Percentiles rank a stretch among this genome's conserved stretches.
Evolutionary conservation across 257 asterid genomes (phyloP).

Genomic region (Misopates orontium): DNA sequence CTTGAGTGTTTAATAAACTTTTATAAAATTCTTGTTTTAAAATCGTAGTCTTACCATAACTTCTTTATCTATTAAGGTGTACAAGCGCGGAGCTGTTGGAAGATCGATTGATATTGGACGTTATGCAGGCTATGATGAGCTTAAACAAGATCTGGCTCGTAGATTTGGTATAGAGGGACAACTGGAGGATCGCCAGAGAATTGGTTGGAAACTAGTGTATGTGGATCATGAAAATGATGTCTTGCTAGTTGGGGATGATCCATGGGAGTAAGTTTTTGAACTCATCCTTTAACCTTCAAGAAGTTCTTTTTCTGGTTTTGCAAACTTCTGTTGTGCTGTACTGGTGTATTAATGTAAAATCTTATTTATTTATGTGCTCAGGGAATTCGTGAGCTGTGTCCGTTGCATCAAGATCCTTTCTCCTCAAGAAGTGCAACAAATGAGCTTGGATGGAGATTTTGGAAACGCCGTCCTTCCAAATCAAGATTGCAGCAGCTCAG

Average conservation of each 20-base stretch:
- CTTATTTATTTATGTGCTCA: slow-evolving; percentile 25
- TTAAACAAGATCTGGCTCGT: slow-evolving; percentile 86
- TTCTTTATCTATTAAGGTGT: slow-evolving; percentile 54
- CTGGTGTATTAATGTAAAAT: background rate
- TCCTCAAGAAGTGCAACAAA: slow-evolving; percentile 90
- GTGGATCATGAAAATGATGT: slow-evolving; percentile 78
- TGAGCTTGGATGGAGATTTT: slow-evolving; percentile 93
- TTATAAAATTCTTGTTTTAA: background rate
- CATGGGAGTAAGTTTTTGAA: slow-evolving; percentile 87
- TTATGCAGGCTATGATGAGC: slow-evolving; percentile 83
- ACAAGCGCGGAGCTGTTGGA: slow-evolving; percentile 97
- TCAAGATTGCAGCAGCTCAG: slow-evolving; percentile 93
- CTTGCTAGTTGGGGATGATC: slow-evolving; percentile 79
- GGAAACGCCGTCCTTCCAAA: slow-evolving; percentile 61
- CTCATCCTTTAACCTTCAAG: background rate
- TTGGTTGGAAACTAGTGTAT: slow-evolving; percentile 92
- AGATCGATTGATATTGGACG: slow-evolving; percentile 88
- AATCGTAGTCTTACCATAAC: slow-evolving; percentile 25
- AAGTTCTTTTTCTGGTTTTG: background rate
- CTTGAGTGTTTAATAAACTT: background rate
- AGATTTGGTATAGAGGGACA: slow-evolving; percentile 96
- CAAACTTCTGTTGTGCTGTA: background rate
- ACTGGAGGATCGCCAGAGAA: slow-evolving; percentile 82
- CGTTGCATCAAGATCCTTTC: slow-evolving; percentile 90
- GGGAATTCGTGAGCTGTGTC: slow-evolving; percentile 92